These are phyloP conservation scores for Sporobolomyces roseus DNA, from an alignment of 768 basidiomycete genomes.

Conservation along the genomic window DNA sequence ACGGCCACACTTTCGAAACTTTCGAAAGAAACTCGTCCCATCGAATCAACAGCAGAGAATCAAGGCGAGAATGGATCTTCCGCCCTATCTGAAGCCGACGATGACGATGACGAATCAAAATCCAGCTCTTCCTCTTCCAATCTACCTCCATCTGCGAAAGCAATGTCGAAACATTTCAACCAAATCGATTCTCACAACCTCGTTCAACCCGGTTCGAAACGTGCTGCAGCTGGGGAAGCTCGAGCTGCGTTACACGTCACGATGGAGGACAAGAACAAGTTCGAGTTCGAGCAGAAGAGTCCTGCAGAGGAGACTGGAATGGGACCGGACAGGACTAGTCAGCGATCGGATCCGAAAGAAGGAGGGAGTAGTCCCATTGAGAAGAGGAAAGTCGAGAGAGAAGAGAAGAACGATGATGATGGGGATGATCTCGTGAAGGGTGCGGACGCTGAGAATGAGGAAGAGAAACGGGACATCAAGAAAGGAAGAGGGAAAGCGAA, in stretches of 20 bases:
- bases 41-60: too few species aligned
- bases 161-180: constrained; percentile 13
- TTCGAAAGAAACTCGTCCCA: too few species aligned
- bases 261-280: constrained; percentile 50
- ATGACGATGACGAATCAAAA: too few species aligned
- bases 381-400: background rate
- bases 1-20: too few species aligned
- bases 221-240: constrained; percentile 27
- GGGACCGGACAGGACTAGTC: constrained; percentile 12
- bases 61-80: too few species aligned
- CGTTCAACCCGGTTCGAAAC: constrained; percentile 12
- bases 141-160: too few species aligned
- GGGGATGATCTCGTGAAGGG: constrained; percentile 27
- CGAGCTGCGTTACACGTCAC: constrained; percentile 9
- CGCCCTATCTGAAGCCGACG: too few species aligned
- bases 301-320: constrained; percentile 22
- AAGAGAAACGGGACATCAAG: background rate
- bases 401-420: constrained; percentile 35
- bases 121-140: too few species aligned
- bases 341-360: too few species aligned
- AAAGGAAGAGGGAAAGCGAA: background rate
- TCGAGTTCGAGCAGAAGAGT: constrained; percentile 61
- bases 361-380: constrained; percentile 9
- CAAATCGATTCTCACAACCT: constrained; percentile 26
- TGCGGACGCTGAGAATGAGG: constrained; percentile 29